Base-by-base conservation (phyloP, 2,329 filamentous ascomycete species). In the Fusarium keratoplasticum region DNA sequence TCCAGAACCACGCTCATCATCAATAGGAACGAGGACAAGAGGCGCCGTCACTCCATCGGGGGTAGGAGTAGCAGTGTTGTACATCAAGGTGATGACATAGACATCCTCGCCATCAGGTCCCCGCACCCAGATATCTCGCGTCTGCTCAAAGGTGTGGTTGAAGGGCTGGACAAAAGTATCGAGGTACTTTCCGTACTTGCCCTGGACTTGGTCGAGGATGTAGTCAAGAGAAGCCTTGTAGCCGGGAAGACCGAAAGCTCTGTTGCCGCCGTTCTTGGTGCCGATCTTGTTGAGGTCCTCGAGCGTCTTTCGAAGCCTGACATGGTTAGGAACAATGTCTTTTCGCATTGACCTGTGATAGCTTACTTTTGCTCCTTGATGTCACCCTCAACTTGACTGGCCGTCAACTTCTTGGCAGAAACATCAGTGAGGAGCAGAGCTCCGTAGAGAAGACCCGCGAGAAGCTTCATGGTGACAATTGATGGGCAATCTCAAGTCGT, bases 211-310 rank as follows among this genome's bases (percentile, higher is more conserved):
- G 62, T 86, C 85, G 6, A 89, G 82, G 66, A 91, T 81, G 76
- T 87, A 91, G 74, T 91, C 88, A 20, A 88, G 80, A 0, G 89
- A 91, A 2, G 88, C 89, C 60, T 86, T 85, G 83, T 87, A 91
- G 16, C 90, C 90, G 1, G 89, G 88, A 11, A 88, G 82, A 16
- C 90, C 89, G 67, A 90, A 91, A 6, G 89, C 89, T 60, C 89
- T 85, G 79, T 90, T 91, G 18, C 89, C 89, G 42, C 87, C 88
- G 74, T 91, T 88, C 61, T 85, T 83, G 33, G 81, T 81, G 14
- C 85, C 89, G 63, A 91, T 91, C 50, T 84, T 81, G 77, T 91
- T 84, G 7, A 91, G 82, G 66, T 86, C 84, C 76, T 84, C 83
- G n/a, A 91, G 85, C 54, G 88, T 88, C 64, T 84, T 83, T 79